phyloP scores from a whole-genome alignment of 1,284 basidiomycete genomes.

The Cerrena zonata region DNA sequence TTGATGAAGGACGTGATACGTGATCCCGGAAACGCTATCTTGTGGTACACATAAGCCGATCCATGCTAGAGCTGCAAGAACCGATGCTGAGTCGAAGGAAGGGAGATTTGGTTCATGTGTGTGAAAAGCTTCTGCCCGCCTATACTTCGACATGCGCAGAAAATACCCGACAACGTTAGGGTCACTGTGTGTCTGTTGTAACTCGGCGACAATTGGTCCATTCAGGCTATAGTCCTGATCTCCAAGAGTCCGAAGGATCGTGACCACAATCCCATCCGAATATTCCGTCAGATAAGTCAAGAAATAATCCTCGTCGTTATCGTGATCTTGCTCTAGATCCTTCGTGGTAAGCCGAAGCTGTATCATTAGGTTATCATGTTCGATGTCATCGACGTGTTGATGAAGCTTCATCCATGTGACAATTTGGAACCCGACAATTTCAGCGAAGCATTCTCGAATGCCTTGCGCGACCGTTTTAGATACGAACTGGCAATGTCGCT shows the following conservation, averaged over 20 bases:
- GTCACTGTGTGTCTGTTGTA: slow-evolving; percentile 32
- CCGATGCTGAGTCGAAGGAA: slow-evolving; percentile 39
- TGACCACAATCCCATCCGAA: slow-evolving; percentile 50
- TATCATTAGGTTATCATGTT: slow-evolving; percentile 29
- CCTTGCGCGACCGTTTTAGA: slow-evolving; percentile 49
- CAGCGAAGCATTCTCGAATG: slow-evolving; percentile 61
- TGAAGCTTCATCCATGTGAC: slow-evolving; percentile 39
- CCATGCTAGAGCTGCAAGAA: slow-evolving; percentile 61
- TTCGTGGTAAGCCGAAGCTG: slow-evolving; percentile 25
- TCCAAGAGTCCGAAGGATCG: slow-evolving; percentile 53
- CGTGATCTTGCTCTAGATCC: slow-evolving; percentile 27
- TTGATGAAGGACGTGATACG: slow-evolving; percentile 73
- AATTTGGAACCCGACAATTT: slow-evolving; percentile 62
- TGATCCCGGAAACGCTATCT: slow-evolving; percentile 44
- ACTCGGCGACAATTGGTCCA: slow-evolving; percentile 42
- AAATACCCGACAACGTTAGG: slow-evolving; percentile 39
- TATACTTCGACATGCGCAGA: slow-evolving; percentile 44
- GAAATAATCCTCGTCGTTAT: slow-evolving; percentile 22
- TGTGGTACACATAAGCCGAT: slow-evolving; percentile 35
- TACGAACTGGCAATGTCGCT: slow-evolving; percentile 58
- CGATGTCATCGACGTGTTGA: slow-evolving; percentile 10
- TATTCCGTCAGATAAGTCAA: slow-evolving; percentile 33
- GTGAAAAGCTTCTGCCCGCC: slow-evolving; percentile 40
- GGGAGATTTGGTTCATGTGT: slow-evolving; percentile 62
- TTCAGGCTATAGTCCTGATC: slow-evolving; percentile 49